Percentiles rank a stretch among this genome's conserved stretches.
phyloP scores from a whole-genome alignment of 805 yeast genomes.

The Zygotorulaspora sp. region DNA sequence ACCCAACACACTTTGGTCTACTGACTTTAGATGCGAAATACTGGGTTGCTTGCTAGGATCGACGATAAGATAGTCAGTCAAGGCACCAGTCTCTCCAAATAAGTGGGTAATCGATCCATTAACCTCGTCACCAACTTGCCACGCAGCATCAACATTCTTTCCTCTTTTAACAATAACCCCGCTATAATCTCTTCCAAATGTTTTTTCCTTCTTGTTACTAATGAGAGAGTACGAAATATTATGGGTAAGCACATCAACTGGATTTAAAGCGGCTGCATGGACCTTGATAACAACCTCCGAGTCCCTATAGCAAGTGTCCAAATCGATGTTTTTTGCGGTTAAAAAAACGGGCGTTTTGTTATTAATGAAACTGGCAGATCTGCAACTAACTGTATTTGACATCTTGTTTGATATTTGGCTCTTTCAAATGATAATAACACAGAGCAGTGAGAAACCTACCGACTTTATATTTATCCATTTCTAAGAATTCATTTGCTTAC shows the following conservation, averaged over 20 bases:
- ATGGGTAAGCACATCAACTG: constrained; percentile 26
- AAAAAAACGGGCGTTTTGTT: constrained; percentile 19
- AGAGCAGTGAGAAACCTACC: too few relatives aligned
- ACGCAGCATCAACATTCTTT: constrained; percentile 18
- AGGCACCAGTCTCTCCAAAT: constrained; percentile 38
- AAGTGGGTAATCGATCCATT: constrained; percentile 24
- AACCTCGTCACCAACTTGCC: constrained; percentile 29
- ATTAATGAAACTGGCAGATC: constrained; percentile 25
- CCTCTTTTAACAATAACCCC: constrained; percentile 31
- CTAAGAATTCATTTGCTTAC: too few relatives aligned
- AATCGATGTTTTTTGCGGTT: constrained; percentile 20
- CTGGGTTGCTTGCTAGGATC: constrained; percentile 33
- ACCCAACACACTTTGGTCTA: constrained; percentile 21
- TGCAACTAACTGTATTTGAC: constrained; percentile 16
- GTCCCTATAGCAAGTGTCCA: constrained; percentile 22
- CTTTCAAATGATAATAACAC: too few relatives aligned
- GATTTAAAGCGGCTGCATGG: constrained; percentile 33
- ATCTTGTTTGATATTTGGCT: background rate
- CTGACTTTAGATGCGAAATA: constrained; percentile 32
- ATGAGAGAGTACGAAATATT: constrained; percentile 11
- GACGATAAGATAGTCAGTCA: constrained; percentile 44
- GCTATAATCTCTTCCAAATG: constrained; percentile 29
- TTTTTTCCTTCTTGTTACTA: constrained; percentile 15
- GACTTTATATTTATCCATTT: too few relatives aligned
- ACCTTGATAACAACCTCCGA: constrained; percentile 29